Base-by-base conservation (phyloP, 2,329 filamentous ascomycete genomes). In the Nothophoma quercina region DNA sequence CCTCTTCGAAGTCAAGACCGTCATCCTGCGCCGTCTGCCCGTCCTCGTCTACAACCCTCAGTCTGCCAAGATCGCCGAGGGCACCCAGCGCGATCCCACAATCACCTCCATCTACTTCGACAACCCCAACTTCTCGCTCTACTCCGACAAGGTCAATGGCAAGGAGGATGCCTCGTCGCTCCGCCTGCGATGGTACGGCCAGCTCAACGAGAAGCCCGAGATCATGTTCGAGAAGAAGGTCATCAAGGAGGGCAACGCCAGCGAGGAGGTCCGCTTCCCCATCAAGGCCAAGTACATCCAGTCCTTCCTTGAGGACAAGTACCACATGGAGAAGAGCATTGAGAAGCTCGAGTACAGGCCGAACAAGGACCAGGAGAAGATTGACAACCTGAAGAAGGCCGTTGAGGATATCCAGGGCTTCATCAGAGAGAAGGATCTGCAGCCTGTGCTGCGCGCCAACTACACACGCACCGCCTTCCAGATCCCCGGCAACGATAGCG, bases 61-160 rank as follows among this genome's bases (percentile, higher is more conserved):
- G 63, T 85, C 89, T 1, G 87, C 91, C 25, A 96, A 93, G 76
- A 84, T 95, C 63, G 84, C 90, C 34, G 91, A 96, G 66, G 86
- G 86, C 36, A 86, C 84, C 55, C 85, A 92, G 60, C 80, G 81
- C 38, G 93, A 98, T 67, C 95, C 95, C 5, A 90, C 90, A 42
- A 90, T 98, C 62, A 98, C 93, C 13, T 97, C 93, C 21, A 85
- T 99, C 30, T 99, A 99, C 77, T 96, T 98, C 68, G 95, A 99
- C 75, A 96, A 88, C 71, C 81, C 85, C 32, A 87, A 88, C 60
- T 98, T 99, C 74, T 84, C 89, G 12, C 82, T 98, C 8, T 99
- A 98, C 76, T 85, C 85, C 12, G 85, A 88, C 65, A 98, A 98
- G 77, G 87, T 97, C 18, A 87, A 89, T 55, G 85, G 88, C 58